phyloP scores from a whole-genome alignment of 306 rosid species.

The Rosa lucieae region DNA sequence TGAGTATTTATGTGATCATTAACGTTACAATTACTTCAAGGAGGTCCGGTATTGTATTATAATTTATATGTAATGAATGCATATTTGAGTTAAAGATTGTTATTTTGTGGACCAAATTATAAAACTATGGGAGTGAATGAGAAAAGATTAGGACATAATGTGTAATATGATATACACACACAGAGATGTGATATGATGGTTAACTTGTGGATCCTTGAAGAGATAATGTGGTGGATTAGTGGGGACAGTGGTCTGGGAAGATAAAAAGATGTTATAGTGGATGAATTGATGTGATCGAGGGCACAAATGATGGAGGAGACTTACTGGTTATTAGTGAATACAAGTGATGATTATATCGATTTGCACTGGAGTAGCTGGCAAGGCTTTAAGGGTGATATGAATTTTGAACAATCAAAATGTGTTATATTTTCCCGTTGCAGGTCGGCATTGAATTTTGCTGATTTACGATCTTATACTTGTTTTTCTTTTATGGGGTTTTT shows the following conservation, averaged over 20 bases:
- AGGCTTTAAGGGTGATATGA: neutral
- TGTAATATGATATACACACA: neutral
- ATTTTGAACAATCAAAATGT: neutral
- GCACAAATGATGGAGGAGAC: constrained; percentile 21
- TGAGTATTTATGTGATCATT: neutral
- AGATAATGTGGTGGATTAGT: constrained; percentile 26
- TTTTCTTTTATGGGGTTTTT: neutral
- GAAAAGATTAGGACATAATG: neutral
- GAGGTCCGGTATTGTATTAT: neutral
- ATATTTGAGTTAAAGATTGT: neutral
- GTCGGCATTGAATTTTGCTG: neutral
- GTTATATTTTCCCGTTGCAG: neutral
- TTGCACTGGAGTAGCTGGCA: neutral
- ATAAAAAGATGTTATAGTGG: constrained; percentile 28
- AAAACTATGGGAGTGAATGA: neutral
- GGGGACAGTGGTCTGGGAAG: constrained; percentile 7
- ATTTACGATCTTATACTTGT: neutral
- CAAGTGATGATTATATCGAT: neutral
- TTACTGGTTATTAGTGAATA: neutral
- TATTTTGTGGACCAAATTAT: neutral
- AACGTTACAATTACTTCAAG: neutral
- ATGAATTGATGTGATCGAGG: constrained; percentile 7
- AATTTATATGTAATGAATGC: neutral
- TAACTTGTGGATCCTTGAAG: constrained; percentile 11
- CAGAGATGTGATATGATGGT: too few relatives aligned